These are phyloP conservation scores for Phytophthora sojae DNA, from an alignment of 352 stramenopile genomes.

Conservation along the genomic window DNA sequence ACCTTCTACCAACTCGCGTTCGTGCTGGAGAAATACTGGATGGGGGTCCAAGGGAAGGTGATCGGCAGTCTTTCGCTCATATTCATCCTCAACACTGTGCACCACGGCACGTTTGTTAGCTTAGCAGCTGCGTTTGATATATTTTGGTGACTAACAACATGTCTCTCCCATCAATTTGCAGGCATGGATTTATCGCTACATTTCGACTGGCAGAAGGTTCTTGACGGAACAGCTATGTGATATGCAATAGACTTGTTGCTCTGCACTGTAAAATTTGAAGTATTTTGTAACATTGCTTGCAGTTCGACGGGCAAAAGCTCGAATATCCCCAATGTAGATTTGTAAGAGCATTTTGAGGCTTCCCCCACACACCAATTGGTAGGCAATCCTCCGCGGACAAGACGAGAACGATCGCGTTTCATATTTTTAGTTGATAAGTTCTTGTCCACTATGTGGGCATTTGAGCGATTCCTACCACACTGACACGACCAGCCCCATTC, in stretches of 20 bases:
- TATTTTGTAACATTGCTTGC: too few relatives aligned
- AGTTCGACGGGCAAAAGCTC: too few relatives aligned
- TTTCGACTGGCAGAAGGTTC: slow-evolving; percentile 31
- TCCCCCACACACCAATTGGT: too few relatives aligned
- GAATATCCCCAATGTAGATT: too few relatives aligned
- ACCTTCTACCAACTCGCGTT: slow-evolving; percentile 41
- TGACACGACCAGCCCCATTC: background rate
- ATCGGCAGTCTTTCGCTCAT: slow-evolving; percentile 31
- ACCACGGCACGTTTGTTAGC: slow-evolving; percentile 2
- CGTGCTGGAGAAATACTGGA: slow-evolving; percentile 45
- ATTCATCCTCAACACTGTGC: slow-evolving; percentile 28
- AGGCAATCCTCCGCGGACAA: too few relatives aligned
- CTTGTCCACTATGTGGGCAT: background rate
- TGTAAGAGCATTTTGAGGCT: too few relatives aligned
- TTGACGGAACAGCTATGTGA: slow-evolving; percentile 9
- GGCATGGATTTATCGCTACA: slow-evolving; percentile 8
- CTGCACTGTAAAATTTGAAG: too few relatives aligned
- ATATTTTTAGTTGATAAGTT: background rate
- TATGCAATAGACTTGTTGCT: too few relatives aligned
- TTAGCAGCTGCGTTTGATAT: background rate
- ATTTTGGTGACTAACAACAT: background rate
- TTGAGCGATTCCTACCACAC: background rate
- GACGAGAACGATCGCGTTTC: background rate
- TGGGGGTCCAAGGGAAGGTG: slow-evolving; percentile 34
- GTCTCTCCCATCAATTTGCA: background rate